phyloP scores from a whole-genome alignment of 176 grass and related monocot genomes.

The Pontederia paniculata region DNA sequence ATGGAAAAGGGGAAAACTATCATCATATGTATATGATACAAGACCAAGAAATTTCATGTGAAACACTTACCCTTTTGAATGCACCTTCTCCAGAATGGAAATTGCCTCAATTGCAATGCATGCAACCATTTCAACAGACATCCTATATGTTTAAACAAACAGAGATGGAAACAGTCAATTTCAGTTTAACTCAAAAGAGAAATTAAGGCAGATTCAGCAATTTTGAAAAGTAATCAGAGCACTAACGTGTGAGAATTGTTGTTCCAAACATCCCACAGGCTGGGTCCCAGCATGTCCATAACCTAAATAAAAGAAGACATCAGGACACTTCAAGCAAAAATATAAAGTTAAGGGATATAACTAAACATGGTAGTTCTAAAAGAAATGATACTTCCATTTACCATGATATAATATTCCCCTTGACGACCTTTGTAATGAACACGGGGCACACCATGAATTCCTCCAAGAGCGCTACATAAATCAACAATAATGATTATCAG shows the following conservation, averaged over 20 bases:
- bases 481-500: not conserved
- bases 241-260: constrained; percentile 74
- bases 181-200: no score
- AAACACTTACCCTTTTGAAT: constrained; percentile 81
- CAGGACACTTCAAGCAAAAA: constrained; percentile 8
- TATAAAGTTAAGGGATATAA: constrained; percentile 1
- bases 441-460: constrained; percentile 78
- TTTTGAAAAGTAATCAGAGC: constrained; percentile 3
- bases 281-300: constrained; percentile 98
- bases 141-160: constrained; percentile 35
- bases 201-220: no score
- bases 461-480: constrained; percentile 47
- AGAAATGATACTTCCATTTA: constrained; percentile 26
- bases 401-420: constrained; percentile 96
- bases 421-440: constrained; percentile 96
- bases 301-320: constrained; percentile 51
- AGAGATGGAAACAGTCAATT: constrained; percentile 9
- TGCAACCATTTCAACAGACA: constrained; percentile 95
- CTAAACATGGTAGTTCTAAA: not conserved
- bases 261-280: constrained; percentile 94
- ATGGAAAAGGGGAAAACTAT: not conserved
- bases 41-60: no score
- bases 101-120: constrained; percentile 98
- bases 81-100: constrained; percentile 93
- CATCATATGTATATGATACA: no score